A percentile compares a stretch with the other conserved stretches of the same genome.
phyloP scores from a whole-genome alignment of 208 protist species.

The Trypanosoma melophagium region DNA sequence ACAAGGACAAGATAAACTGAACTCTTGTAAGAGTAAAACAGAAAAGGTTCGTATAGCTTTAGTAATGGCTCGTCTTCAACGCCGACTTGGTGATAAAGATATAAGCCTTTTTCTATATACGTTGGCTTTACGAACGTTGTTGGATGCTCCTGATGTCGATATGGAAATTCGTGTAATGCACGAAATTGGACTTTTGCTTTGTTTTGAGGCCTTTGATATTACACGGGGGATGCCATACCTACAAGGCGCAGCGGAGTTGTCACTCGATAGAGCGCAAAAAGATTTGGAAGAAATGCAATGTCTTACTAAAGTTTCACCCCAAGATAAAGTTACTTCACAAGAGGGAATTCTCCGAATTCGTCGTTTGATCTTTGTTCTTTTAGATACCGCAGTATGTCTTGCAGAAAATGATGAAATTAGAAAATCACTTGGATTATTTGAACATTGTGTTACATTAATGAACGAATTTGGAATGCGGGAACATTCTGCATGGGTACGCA shows the following conservation, averaged over 20 bases:
- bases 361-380: constrained; percentile 45
- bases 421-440: constrained; percentile 59
- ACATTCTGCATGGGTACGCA: constrained; percentile 50
- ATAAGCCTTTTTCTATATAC: constrained; percentile 61
- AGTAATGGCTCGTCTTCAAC: constrained; percentile 58
- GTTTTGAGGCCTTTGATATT: constrained; percentile 40
- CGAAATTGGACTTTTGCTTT: constrained; percentile 68
- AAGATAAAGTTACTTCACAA: constrained; percentile 10
- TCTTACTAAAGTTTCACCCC: neutral
- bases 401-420: constrained; percentile 43
- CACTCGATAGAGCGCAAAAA: constrained; percentile 56
- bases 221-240: constrained; percentile 59
- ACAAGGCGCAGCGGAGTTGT: constrained; percentile 52
- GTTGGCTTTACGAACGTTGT: constrained; percentile 49
- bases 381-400: constrained; percentile 62
- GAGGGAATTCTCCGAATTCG: constrained; percentile 30
- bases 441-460: constrained; percentile 53
- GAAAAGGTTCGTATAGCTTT: constrained; percentile 42
- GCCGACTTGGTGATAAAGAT: constrained; percentile 42
- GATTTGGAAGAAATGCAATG: constrained; percentile 7
- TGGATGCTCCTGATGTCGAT: constrained; percentile 48
- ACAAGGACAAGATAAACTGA: constrained; percentile 49
- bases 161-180: constrained; percentile 53
- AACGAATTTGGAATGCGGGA: constrained; percentile 39
- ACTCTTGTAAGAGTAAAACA: constrained; percentile 37